Evolutionary conservation across 2,329 filamentous ascomycete species (phyloP).

Genomic region (Aaosphaeria pasadenensis): DNA sequence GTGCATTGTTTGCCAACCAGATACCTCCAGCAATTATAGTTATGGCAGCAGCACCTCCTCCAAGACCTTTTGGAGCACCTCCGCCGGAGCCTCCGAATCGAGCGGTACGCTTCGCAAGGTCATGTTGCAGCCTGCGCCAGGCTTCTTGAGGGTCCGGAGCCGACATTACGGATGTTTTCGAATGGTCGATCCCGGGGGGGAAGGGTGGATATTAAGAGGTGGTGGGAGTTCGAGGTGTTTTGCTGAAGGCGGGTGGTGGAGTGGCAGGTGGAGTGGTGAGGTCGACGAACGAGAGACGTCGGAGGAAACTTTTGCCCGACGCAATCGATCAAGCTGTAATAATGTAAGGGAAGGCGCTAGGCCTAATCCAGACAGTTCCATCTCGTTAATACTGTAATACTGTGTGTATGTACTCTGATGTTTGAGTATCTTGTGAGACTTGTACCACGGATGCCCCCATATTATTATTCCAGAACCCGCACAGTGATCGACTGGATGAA

Average conservation of each 20-base stretch:
- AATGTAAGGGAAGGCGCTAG: too few relatives aligned
- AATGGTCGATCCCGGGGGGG: background rate
- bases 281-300: constrained; percentile 20
- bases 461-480: too few relatives aligned
- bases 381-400: too few relatives aligned
- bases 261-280: constrained; percentile 17
- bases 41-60: constrained; percentile 54
- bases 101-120: constrained; percentile 47
- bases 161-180: constrained; percentile 19
- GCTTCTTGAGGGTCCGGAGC: constrained; percentile 61
- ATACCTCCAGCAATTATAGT: constrained; percentile 54
- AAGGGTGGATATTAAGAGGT: constrained; percentile 30
- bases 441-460: too few relatives aligned
- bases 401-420: too few relatives aligned
- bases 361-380: too few relatives aligned
- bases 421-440: too few relatives aligned
- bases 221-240: constrained; percentile 12
- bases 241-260: constrained; percentile 8
- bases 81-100: constrained; percentile 50
- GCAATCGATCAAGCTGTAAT: constrained; percentile 3
- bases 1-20: constrained; percentile 59
- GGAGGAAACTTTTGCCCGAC: constrained; percentile 21
- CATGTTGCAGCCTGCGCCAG: constrained; percentile 63
- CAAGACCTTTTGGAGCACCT: constrained; percentile 50
- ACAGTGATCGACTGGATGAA: too few relatives aligned